These are phyloP conservation scores for Trichophaea hybrida DNA, from an alignment of 2,329 filamentous ascomycete genomes.

Conservation along the genomic window DNA sequence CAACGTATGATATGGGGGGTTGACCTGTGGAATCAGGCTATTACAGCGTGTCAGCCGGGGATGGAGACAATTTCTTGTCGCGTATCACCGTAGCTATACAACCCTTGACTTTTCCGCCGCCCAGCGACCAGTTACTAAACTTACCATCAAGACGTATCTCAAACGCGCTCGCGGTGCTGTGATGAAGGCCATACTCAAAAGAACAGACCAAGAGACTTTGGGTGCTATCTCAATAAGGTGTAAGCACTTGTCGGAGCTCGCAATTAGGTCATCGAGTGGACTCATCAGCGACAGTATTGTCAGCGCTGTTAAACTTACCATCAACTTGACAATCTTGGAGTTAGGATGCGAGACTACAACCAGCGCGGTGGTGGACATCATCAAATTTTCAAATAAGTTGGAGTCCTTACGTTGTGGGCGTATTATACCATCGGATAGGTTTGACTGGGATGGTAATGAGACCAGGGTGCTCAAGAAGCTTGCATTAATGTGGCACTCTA, in stretches of 20 bases:
- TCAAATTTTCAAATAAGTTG: constrained; percentile 16
- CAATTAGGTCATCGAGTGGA: not conserved
- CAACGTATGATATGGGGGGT: not conserved
- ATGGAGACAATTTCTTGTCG: constrained; percentile 36
- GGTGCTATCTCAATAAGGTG: constrained; percentile 16
- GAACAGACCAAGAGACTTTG: constrained; percentile 9
- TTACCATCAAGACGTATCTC: constrained; percentile 21
- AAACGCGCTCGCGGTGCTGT: constrained; percentile 16
- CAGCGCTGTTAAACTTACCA: constrained; percentile 14
- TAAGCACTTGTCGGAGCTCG: constrained; percentile 1
- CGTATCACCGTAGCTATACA: constrained; percentile 34
- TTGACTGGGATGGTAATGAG: not conserved
- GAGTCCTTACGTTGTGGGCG: constrained; percentile 15
- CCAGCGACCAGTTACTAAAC: constrained; percentile 29
- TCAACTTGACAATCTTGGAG: constrained; percentile 20
- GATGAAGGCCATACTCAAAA: constrained; percentile 14
- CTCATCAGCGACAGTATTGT: constrained; percentile 7
- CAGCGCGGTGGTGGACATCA: not conserved
- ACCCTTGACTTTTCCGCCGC: constrained; percentile 36
- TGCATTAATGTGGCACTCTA: not conserved
- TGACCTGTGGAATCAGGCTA: constrained; percentile 17
- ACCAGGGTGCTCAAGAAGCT: not conserved
- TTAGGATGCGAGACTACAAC: constrained; percentile 8
- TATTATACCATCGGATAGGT: not conserved
- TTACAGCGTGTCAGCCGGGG: constrained; percentile 36